Evolutionary conservation across 192 early-diverging fungal genomes (phyloP).

Genomic region (Jimgerdemannia flammicorona): DNA sequence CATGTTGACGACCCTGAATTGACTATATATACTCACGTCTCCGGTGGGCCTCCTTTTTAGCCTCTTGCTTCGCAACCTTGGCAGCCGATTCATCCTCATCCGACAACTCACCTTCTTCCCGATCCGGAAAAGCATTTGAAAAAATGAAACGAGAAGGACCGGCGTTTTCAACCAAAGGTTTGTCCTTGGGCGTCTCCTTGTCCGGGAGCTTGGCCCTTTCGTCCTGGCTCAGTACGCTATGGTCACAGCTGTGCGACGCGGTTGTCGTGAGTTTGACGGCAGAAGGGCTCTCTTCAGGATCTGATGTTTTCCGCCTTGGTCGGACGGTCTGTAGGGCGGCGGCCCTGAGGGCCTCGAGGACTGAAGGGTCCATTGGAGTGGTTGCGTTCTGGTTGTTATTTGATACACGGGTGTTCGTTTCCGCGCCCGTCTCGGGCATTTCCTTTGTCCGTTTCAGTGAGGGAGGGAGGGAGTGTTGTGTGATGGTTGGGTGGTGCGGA

Average conservation of each 20-base stretch:
- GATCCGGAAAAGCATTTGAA: background rate
- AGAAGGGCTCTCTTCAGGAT: background rate
- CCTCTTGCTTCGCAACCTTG: background rate
- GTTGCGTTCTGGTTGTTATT: background rate
- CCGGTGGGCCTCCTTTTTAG: background rate
- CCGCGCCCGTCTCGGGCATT: background rate
- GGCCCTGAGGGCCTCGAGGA: background rate
- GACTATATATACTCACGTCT: background rate
- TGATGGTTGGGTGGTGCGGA: no score
- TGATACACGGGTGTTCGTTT: background rate
- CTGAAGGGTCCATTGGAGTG: background rate
- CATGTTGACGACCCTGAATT: no score
- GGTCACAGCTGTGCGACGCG: no score
- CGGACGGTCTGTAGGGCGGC: background rate
- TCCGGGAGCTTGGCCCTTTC: background rate
- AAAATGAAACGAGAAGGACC: no score
- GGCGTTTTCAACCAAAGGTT: no score
- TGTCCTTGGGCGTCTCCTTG: background rate
- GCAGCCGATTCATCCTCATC: background rate
- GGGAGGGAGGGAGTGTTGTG: no score
- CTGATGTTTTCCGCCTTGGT: background rate
- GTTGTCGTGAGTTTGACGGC: no score
- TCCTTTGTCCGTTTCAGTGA: background rate
- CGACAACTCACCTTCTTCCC: background rate
- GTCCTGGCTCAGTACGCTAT: no score